Percentiles rank a stretch among this genome's conserved stretches.
phyloP scores from a whole-genome alignment of 2,329 filamentous ascomycete species.

The Colletotrichum tabaci region DNA sequence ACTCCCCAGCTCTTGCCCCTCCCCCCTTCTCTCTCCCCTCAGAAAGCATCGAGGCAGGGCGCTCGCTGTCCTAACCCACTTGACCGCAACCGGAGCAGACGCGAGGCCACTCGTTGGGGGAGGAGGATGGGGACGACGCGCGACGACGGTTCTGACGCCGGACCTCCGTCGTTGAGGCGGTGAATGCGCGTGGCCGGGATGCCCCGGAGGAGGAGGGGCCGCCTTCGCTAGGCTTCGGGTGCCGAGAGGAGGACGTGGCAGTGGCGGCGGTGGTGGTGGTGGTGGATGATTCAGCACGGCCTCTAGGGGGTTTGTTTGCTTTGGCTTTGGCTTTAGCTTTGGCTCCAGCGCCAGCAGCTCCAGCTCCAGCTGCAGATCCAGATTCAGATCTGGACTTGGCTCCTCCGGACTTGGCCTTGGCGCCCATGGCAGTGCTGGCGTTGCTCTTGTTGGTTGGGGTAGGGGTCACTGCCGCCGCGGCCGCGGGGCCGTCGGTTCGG shows the following conservation, averaged over 20 bases:
- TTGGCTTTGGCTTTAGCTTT: neutral
- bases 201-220: slow-evolving; percentile 3
- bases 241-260: slow-evolving; percentile 12
- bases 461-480: too few species aligned
- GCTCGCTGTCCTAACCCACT: neutral
- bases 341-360: too few species aligned
- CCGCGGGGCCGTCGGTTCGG: neutral
- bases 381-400: neutral
- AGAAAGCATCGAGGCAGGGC: neutral
- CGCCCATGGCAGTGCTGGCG: neutral
- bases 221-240: neutral
- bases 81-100: slow-evolving; percentile 22
- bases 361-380: neutral
- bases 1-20: too few species aligned
- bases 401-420: too few species aligned
- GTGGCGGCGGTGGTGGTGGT: neutral
- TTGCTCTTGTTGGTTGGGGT: neutral
- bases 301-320: neutral
- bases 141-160: neutral
- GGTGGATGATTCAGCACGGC: slow-evolving; percentile 13
- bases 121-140: neutral
- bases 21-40: neutral
- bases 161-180: slow-evolving; percentile 6
- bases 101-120: slow-evolving; percentile 19
- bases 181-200: slow-evolving; percentile 9